Evolutionary conservation across 768 basidiomycete species (phyloP).

Genomic region (Psilocybe azurescens): DNA sequence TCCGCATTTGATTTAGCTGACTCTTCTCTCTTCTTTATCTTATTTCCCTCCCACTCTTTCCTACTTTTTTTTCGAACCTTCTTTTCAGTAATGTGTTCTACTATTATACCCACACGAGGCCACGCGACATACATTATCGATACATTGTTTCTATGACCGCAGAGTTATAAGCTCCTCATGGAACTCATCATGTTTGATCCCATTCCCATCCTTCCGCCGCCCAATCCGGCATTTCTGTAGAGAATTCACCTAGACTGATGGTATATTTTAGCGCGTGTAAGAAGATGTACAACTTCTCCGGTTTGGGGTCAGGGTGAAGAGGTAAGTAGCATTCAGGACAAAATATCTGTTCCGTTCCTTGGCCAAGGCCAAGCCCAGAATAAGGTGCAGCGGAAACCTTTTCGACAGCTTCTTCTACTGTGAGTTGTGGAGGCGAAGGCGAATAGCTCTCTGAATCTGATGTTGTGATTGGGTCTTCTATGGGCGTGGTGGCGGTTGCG

Average conservation of each 20-base stretch:
- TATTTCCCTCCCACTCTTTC: not conserved
- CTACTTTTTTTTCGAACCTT: not conserved
- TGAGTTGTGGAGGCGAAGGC: constrained; percentile 31
- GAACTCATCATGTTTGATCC: constrained; percentile 43
- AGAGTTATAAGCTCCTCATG: not conserved
- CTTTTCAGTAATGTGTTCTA: constrained; percentile 27
- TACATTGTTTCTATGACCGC: not conserved
- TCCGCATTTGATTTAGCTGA: not conserved
- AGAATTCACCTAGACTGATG: constrained; percentile 80
- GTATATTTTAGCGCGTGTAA: constrained; percentile 90
- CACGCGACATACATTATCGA: constrained; percentile 10
- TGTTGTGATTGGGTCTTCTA: constrained; percentile 4
- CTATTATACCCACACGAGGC: constrained; percentile 22
- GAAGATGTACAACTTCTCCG: constrained; percentile 94
- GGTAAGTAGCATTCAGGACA: constrained; percentile 94
- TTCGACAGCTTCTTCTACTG: constrained; percentile 54
- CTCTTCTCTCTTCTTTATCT: constrained; percentile 3
- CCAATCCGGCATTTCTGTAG: constrained; percentile 92
- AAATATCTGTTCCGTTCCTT: constrained; percentile 57
- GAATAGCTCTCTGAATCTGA: constrained; percentile 4
- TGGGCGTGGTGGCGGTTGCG: not conserved
- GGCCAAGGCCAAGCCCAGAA: constrained; percentile 40
- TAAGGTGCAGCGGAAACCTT: constrained; percentile 43
- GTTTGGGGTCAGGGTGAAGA: constrained; percentile 90
- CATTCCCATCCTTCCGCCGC: constrained; percentile 75